Evolutionary conservation across 257 asterid genomes (phyloP), one percentile per base, ranked within the genome.

Genomic region (Nicotiana sylvestris): DNA sequence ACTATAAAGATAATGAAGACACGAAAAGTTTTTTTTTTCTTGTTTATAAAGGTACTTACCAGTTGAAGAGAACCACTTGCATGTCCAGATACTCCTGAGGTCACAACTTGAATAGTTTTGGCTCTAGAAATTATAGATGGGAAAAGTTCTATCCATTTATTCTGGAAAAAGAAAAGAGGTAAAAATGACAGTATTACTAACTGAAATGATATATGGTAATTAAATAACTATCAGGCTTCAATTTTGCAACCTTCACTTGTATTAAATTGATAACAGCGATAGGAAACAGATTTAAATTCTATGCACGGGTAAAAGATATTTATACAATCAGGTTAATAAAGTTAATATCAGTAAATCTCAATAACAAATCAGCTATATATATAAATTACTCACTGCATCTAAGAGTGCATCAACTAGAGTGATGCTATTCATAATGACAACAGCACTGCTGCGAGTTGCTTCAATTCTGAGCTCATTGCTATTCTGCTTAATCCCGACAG

Each of bases 71-170:
- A 90, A 51, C 99, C 99, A 82, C 55, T 91, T 3, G 94, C 93
- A 78, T 91, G 92, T n/a, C 95, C 94, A 46, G 97, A 84, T 85
- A 87, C 90, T 9, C 91, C 94, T 0, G 98, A 82, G 33, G 88
- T 89, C 82, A 94, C 91, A 2, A 93, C 92, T 87, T 94, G 98
- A 81, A 96, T 93, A 6, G 98, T 94, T 90, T 91, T 96, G 12
- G 99, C 98, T 84, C 99, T 85, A 10, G 98, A 89, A 56, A 96
- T 87, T 32, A 96, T 89, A 15, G 95, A 93, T 11, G 99, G 99
- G 80, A 94, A 96, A 10, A 96, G 90, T 84, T 96, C 98, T 95
- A 89, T 85, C 98, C 99, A 96, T 85, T 96, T 96, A 67, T 84
- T 90, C 99, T 92, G 88, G n/a, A 79, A 76, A 25, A 9, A 33